Evolutionary conservation across 2,329 filamentous ascomycete species (phyloP), one percentile per base, ranked within the genome.

Genomic region (Capronia americana): DNA sequence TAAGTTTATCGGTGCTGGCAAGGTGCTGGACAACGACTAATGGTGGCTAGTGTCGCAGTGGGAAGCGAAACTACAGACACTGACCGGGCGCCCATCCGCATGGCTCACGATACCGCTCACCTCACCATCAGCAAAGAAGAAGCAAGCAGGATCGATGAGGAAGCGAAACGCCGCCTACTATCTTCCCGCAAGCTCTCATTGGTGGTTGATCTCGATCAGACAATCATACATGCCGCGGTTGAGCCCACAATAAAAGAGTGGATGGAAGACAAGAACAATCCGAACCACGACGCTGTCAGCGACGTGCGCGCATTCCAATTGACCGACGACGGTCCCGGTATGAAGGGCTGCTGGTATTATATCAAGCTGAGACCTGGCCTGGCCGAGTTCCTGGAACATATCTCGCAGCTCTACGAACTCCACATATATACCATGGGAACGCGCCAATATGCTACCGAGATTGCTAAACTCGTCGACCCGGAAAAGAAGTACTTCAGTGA

Each of bases 371-470:
- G 95, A 41, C 95, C 95, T 0, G 93, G 93, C 2, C 81, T 98
- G 58, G 84, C 88, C 69, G 86, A 90, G 50, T 99, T 99, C 75
- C 83, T 99, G 57, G 84, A 91, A 65, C 86, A 87, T 60, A 85
- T 97, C 56, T 87, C 92, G 0, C 85, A 89, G 74, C 82, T 95
- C 74, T 99, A 95, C 80, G 95, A 99, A 80, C 84, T 98, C 74
- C 95, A 99, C 77, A 94, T 99, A 69, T 99, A 99, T 82, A 99
- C 95, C 51, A 99, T 99, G 95, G 95, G 94, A 64, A 99, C 95
- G 24, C 88, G 95, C 70, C 92, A 94, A n/a, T 99, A 99, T 76
- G 95, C 95, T 10, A 85, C 93, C 72, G 90, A 92, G 68, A 96
- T 99, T 73, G 93, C 93, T 44, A 90, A 91, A 72, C 94, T 99